These are phyloP conservation scores for Aspergillus sp. DNA, from an alignment of 2,329 filamentous ascomycete genomes.

Conservation along the genomic window DNA sequence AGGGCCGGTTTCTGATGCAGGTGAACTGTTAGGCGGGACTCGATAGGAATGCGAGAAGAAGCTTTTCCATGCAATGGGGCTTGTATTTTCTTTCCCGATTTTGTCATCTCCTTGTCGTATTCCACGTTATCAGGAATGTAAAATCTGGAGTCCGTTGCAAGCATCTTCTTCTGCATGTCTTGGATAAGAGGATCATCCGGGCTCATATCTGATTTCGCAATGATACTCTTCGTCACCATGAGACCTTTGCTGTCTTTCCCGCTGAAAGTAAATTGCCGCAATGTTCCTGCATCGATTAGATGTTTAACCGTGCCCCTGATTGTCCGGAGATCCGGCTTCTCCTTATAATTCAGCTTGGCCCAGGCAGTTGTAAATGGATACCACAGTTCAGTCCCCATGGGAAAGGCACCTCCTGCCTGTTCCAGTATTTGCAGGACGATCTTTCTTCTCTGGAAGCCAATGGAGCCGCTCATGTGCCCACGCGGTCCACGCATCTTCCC, in stretches of 20 bases:
- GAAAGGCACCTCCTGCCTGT: conserved; percentile 55
- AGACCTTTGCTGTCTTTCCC: conserved; percentile 49
- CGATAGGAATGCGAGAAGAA: conserved; percentile 28
- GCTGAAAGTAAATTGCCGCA: conserved; percentile 54
- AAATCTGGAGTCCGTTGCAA: conserved; percentile 41
- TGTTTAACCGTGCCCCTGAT: conserved; percentile 51
- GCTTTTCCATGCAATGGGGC: not conserved
- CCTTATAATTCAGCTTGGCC: conserved; percentile 45
- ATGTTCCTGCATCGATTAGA: conserved; percentile 49
- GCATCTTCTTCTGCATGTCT: conserved; percentile 51
- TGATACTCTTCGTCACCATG: conserved; percentile 50
- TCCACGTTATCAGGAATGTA: conserved; percentile 47
- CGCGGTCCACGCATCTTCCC: conserved; percentile 1
- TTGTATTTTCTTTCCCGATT: conserved; percentile 9
- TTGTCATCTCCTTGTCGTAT: conserved; percentile 36
- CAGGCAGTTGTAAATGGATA: conserved; percentile 55
- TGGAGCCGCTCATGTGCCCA: conserved; percentile 40
- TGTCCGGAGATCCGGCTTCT: conserved; percentile 53
- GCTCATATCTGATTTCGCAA: conserved; percentile 48
- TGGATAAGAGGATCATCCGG: conserved; percentile 47
- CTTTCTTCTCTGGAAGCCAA: conserved; percentile 46
- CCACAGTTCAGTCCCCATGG: conserved; percentile 55
- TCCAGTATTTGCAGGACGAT: conserved; percentile 57
- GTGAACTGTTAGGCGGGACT: conserved; percentile 33
- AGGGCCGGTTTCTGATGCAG: conserved; percentile 36